A percentile compares a stretch with the other conserved stretches of the same genome.
These are phyloP conservation scores for Solanum chacoense DNA, from an alignment of 305 asterid genomes.

Conservation along the genomic window DNA sequence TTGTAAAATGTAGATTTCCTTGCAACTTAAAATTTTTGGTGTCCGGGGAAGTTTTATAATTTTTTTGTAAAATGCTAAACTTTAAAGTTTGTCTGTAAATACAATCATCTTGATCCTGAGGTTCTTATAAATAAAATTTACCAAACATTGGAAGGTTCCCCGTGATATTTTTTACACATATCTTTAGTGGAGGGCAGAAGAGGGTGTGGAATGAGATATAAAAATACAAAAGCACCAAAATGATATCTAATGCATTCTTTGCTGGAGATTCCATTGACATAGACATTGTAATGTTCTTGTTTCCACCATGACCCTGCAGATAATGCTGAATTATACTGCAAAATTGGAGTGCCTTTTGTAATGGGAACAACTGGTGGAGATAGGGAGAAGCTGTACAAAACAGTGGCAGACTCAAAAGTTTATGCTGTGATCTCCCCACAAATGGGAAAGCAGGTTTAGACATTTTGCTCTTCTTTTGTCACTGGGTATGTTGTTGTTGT, in stretches of 20 bases:
- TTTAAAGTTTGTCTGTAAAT: not conserved
- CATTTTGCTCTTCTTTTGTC: not conserved
- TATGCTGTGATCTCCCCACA: conserved; percentile 97
- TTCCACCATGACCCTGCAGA: conserved; percentile 23
- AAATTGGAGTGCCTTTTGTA: conserved; percentile 94
- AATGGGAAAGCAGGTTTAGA: conserved; percentile 95
- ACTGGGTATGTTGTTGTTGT: not conserved
- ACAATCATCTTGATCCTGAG: not conserved
- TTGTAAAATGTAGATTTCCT: not conserved
- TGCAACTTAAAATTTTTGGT: not conserved
- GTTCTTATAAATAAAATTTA: not conserved
- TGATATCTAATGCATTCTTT: not conserved
- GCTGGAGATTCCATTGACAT: not conserved
- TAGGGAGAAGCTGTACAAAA: conserved; percentile 68
- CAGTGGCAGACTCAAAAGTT: conserved; percentile 54
- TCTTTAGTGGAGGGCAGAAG: not conserved
- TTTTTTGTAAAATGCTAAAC: not conserved
- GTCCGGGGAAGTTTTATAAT: not conserved
- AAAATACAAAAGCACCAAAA: not conserved
- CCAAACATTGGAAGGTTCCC: not conserved
- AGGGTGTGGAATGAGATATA: not conserved
- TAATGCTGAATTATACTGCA: conserved; percentile 77
- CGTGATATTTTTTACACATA: not conserved
- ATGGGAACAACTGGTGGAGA: conserved; percentile 99
- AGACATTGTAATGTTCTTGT: not conserved